These are phyloP conservation scores for Tolypocladium ophioglossoides DNA, from an alignment of 2,329 filamentous ascomycete species.

Conservation along the genomic window DNA sequence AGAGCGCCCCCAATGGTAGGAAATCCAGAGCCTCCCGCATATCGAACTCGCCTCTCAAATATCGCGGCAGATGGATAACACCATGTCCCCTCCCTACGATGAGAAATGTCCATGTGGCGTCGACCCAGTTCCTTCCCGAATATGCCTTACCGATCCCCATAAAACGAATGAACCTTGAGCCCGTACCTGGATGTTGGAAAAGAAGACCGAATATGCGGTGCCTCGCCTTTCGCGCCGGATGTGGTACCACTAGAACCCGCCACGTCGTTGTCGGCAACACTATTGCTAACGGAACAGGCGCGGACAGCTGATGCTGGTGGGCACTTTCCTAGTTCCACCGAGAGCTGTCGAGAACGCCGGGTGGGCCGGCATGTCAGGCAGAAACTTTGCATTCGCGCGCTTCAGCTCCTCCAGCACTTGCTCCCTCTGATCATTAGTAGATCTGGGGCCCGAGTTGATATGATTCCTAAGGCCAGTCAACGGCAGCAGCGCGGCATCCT, in stretches of 20 bases:
- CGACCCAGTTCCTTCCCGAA: not conserved
- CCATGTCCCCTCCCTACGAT: not conserved
- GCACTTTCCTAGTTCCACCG: not conserved
- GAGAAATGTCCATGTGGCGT: not conserved
- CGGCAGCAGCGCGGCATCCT: slow-evolving; percentile 10
- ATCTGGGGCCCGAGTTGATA: slow-evolving; percentile 3
- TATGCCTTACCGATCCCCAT: not conserved
- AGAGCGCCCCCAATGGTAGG: not conserved
- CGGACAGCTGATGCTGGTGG: not conserved
- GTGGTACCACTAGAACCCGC: too few relatives aligned
- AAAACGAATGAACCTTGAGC: not conserved
- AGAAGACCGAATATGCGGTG: not conserved
- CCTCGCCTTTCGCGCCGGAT: too few relatives aligned
- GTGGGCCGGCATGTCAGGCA: slow-evolving; percentile 6
- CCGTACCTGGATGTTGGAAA: not conserved
- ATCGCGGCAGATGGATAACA: not conserved
- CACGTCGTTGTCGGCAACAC: not conserved
- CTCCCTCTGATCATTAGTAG: slow-evolving; percentile 8
- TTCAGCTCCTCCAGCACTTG: slow-evolving; percentile 17
- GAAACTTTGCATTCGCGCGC: slow-evolving; percentile 16
- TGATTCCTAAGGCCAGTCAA: slow-evolving; percentile 13
- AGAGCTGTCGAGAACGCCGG: not conserved
- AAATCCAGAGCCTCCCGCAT: not conserved
- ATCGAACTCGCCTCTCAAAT: not conserved
- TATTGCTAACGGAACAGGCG: not conserved